A percentile compares a stretch with the other conserved stretches of the same genome.
These are phyloP conservation scores for Rhodosporidiobolus odoratus DNA, from an alignment of 768 basidiomycete genomes.

Conservation along the genomic window DNA sequence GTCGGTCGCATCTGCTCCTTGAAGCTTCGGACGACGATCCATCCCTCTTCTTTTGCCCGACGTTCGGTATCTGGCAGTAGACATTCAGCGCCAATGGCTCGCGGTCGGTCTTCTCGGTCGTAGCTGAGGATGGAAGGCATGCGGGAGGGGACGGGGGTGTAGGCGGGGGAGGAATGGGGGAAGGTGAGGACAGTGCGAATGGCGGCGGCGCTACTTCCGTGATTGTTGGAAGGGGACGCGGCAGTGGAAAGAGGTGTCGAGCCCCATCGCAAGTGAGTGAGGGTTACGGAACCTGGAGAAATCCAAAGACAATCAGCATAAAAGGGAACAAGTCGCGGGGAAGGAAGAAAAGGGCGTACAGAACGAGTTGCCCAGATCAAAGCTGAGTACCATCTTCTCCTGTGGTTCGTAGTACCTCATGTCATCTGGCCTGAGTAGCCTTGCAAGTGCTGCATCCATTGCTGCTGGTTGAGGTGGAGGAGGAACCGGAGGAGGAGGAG, in stretches of 20 bases:
- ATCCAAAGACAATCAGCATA: background rate
- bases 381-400: conserved; percentile 8
- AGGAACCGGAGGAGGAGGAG: too few species aligned
- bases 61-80: background rate
- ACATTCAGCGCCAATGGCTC: conserved; percentile 14
- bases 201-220: background rate
- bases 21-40: conserved; percentile 14
- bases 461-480: too few species aligned
- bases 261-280: conserved; percentile 16
- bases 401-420: background rate
- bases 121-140: conserved; percentile 13
- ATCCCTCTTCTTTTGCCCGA: conserved; percentile 1
- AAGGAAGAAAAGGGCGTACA: background rate
- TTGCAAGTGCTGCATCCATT: too few species aligned
- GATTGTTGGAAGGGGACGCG: background rate
- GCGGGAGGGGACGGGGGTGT: conserved; percentile 7
- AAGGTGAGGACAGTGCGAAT: conserved; percentile 18
- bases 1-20: conserved; percentile 19
- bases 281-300: conserved; percentile 10
- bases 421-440: background rate
- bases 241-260: background rate
- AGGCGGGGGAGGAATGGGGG: background rate
- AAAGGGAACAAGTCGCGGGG: background rate
- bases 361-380: conserved; percentile 22
- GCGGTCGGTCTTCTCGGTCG: conserved; percentile 1